Base-by-base conservation (phyloP, 2,329 filamentous ascomycete species). In the Hysterium pulicare region DNA sequence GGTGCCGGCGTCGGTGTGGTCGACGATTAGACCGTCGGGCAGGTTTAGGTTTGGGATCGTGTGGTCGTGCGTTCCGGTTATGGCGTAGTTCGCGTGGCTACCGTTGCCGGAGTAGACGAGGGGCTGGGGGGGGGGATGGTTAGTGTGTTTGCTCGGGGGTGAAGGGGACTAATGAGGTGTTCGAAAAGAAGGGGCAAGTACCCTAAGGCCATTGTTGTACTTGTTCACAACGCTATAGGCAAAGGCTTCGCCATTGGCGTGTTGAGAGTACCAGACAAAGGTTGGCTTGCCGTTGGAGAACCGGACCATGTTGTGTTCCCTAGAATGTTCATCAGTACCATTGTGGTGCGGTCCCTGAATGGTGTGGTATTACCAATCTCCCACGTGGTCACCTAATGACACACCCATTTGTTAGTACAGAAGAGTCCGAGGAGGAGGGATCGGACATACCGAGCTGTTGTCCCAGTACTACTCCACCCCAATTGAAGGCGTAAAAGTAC, bases 221-320 rank as follows among this genome's bases (percentile, higher is more conserved):
- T 83, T 81, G 47, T 82, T 72, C 1, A 78, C 68, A 2, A 73
- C 69, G 3, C 64, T 50, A 54, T 82, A 86, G 2, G 69, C 73
- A 59, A 84, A 85, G 1, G 82, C 82, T 60, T 85, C 70, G 4
- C 83, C 83, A 47, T 74, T 72, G 22, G 71, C 63, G 58, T 86
- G 83, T 55, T 85, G 82, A 40, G 74, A 79, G 55, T 75, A 84
- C 79, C 81, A 86, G 10, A 85, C 59, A 1, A 72, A 68, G 47
- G 73, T 61, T 0, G 82, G 82, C 1, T 54, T 48, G 8, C 77
- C 77, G 41, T 82, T 69, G 13, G 68, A 39, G 61, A 86, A 86
- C 9, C 82, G 79, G 23, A 86, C 70, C 79, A 83, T 83, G 41
- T 77, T 81, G 59, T 84, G 81, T 56, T 84, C 81, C 80, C 74